Evolutionary conservation across 345 rosid species (phyloP).

Genomic region (Trapa incisa): DNA sequence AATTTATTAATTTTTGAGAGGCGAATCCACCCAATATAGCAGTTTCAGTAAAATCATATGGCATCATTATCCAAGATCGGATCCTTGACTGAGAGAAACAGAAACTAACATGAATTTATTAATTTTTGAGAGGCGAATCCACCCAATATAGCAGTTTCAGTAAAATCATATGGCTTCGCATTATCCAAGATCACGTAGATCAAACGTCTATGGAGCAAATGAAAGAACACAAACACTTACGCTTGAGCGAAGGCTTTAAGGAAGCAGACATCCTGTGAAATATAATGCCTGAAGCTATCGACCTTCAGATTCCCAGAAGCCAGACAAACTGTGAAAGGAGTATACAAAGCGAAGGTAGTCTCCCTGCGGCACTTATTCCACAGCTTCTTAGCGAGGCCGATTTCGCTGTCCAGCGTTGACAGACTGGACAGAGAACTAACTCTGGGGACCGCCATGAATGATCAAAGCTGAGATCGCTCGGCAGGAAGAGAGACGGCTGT

Average conservation of each 20-base stretch:
- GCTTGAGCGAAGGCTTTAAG: constrained; percentile 84
- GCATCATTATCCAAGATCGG: too few species aligned
- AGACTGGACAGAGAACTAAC: constrained; percentile 8
- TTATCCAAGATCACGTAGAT: background rate
- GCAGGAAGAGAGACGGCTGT: constrained; percentile 1
- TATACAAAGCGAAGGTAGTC: constrained; percentile 50
- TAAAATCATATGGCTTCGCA: background rate
- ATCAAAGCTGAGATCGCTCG: constrained; percentile 15
- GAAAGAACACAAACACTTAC: constrained; percentile 32
- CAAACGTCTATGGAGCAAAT: background rate
- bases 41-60: too few species aligned
- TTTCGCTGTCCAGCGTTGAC: constrained; percentile 39
- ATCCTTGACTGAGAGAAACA: background rate
- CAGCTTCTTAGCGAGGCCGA: constrained; percentile 43
- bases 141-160: background rate
- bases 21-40: too few species aligned
- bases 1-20: too few species aligned
- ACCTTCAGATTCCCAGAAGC: constrained; percentile 72
- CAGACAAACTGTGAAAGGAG: constrained; percentile 59
- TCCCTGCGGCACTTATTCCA: constrained; percentile 71
- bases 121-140: background rate
- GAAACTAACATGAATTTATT: background rate
- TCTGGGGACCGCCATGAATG: constrained; percentile 12
- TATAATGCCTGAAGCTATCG: constrained; percentile 59
- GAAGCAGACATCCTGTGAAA: constrained; percentile 74